These are phyloP conservation scores for Psidium friedrichsthalianum DNA, from an alignment of 345 rosid species.

Conservation along the genomic window DNA sequence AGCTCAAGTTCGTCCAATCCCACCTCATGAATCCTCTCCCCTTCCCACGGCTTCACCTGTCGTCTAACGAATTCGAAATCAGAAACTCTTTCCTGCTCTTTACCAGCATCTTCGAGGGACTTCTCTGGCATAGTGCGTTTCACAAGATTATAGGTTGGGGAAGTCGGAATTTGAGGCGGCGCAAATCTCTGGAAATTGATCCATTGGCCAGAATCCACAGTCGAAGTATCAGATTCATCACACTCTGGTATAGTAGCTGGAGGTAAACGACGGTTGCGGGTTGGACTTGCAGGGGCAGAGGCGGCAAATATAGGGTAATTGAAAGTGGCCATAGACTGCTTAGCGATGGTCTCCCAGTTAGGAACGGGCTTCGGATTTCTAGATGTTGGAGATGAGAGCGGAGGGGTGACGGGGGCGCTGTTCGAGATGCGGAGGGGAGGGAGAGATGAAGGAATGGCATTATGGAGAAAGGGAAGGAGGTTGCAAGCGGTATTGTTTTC, in stretches of 20 bases:
- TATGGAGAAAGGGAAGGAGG: constrained; percentile 54
- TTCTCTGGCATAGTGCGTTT: constrained; percentile 44
- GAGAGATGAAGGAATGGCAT: constrained; percentile 64
- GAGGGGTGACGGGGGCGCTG: constrained; percentile 96
- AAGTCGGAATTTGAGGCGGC: constrained; percentile 54
- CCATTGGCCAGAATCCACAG: constrained; percentile 95
- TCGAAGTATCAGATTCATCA: constrained; percentile 90
- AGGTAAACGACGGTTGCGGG: constrained; percentile 68
- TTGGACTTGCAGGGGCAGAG: constrained; percentile 97
- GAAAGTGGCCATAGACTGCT: constrained; percentile 68
- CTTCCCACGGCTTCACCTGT: constrained; percentile 97
- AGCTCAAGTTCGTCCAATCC: constrained; percentile 95
- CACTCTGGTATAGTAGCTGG: constrained; percentile 84
- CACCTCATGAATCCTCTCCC: constrained; percentile 93
- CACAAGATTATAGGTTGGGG: constrained; percentile 89
- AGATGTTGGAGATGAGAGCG: constrained; percentile 83
- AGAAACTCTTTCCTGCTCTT: constrained; percentile 48
- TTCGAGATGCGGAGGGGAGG: constrained; percentile 92
- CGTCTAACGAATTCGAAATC: constrained; percentile 74
- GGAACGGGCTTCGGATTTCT: constrained; percentile 66
- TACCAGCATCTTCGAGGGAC: constrained; percentile 14
- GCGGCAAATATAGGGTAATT: constrained; percentile 71
- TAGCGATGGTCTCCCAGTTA: constrained; percentile 76
- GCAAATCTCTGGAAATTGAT: constrained; percentile 76
- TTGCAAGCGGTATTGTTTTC: constrained; percentile 38